phyloP scores from a whole-genome alignment of 108 stramenopile genomes.

The Skeletonema marinoi region DNA sequence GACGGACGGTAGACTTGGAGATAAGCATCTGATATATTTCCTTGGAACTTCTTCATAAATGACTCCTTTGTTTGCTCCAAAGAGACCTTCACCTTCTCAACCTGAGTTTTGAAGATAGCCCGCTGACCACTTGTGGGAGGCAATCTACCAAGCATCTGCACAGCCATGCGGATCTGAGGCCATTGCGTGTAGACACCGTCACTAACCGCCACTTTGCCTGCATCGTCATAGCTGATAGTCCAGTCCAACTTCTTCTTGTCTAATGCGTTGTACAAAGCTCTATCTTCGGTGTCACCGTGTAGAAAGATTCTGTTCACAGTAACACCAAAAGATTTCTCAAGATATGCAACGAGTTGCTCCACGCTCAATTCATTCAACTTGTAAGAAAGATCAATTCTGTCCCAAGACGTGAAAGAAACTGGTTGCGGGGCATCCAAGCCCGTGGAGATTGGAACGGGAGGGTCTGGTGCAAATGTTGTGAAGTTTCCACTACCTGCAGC shows the following conservation, averaged over 20 bases:
- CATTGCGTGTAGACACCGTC: constrained; percentile 62
- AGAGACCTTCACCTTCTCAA: constrained; percentile 55
- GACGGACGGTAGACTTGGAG: constrained; percentile 47
- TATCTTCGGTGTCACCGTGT: constrained; percentile 47
- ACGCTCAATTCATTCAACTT: constrained; percentile 53
- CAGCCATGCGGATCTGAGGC: constrained; percentile 66
- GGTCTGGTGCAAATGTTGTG: constrained; percentile 59
- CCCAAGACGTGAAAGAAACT: constrained; percentile 58
- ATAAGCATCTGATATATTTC: constrained; percentile 51
- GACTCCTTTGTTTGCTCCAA: constrained; percentile 55
- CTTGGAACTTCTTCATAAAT: constrained; percentile 46
- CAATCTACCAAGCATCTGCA: constrained; percentile 53
- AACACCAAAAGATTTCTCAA: constrained; percentile 52
- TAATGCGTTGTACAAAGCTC: constrained; percentile 51
- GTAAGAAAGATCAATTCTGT: constrained; percentile 54
- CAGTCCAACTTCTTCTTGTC: constrained; percentile 61
- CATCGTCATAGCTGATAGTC: constrained; percentile 52
- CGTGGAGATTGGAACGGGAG: constrained; percentile 52
- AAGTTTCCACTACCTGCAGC: constrained; percentile 61
- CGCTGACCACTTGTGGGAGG: constrained; percentile 62
- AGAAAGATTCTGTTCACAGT: constrained; percentile 57
- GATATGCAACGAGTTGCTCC: constrained; percentile 44
- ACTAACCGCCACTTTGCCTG: constrained; percentile 51
- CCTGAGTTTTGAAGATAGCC: constrained; percentile 54
- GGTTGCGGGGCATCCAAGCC: constrained; percentile 50